phyloP scores from a whole-genome alignment of 1,139 yeast genomes.

The Geotrichum macrosporum region DNA sequence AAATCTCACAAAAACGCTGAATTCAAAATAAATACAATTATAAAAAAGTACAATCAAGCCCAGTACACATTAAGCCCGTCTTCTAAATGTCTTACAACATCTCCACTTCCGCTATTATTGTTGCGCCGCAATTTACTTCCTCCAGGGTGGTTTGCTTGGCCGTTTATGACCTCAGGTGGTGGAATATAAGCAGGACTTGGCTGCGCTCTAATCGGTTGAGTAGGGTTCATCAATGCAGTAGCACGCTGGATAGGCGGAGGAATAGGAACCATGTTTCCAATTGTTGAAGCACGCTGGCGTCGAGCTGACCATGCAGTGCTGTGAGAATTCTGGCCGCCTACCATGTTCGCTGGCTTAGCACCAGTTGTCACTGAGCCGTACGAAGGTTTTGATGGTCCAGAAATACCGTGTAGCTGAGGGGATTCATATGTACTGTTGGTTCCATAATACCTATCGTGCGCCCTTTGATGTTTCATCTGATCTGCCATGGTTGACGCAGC shows the following conservation, averaged over 20 bases:
- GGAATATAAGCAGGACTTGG: slow-evolving; percentile 43
- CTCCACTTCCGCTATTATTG: slow-evolving; percentile 24
- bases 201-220: slow-evolving; percentile 40
- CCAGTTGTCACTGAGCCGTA: slow-evolving; percentile 1
- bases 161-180: slow-evolving; percentile 36
- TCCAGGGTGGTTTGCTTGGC: slow-evolving; percentile 15
- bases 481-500: too few species aligned
- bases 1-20: too few species aligned
- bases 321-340: slow-evolving; percentile 9
- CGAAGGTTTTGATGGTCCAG: slow-evolving; percentile 6
- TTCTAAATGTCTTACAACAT: slow-evolving; percentile 35
- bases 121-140: neutral
- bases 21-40: neutral
- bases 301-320: slow-evolving; percentile 23
- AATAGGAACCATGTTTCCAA: slow-evolving; percentile 41
- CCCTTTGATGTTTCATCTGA: slow-evolving; percentile 8
- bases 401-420: slow-evolving; percentile 1
- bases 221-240: slow-evolving; percentile 41
- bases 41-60: slow-evolving; percentile 1
- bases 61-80: slow-evolving; percentile 31
- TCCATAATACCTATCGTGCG: neutral
- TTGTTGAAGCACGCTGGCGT: slow-evolving; percentile 41
- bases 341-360: slow-evolving; percentile 14
- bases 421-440: neutral
- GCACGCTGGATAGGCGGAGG: slow-evolving; percentile 44